These are phyloP conservation scores for Fusarium concolor DNA, from an alignment of 2,329 filamentous ascomycete species.

Conservation along the genomic window DNA sequence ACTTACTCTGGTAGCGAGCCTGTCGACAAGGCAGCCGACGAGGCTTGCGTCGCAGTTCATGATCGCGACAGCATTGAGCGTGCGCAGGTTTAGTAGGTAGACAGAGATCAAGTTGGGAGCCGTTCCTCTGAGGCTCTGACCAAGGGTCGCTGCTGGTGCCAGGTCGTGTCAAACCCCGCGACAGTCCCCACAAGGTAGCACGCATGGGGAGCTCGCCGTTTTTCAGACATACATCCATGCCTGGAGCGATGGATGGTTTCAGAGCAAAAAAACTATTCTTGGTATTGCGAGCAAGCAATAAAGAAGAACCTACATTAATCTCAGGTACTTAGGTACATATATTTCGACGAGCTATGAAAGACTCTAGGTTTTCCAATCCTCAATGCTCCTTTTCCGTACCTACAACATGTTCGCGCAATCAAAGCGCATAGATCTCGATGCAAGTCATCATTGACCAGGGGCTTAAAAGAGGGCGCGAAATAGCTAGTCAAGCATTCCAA, in stretches of 20 bases:
- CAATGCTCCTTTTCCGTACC: too few relatives aligned
- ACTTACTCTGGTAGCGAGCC: constrained; percentile 70
- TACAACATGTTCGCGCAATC: not conserved
- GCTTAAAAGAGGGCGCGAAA: not conserved
- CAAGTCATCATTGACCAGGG: not conserved
- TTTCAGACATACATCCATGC: constrained; percentile 17
- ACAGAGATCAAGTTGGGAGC: constrained; percentile 27
- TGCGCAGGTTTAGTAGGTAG: constrained; percentile 10
- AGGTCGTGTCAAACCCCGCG: constrained; percentile 39
- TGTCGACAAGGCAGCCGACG: constrained; percentile 71
- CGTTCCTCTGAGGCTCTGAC: constrained; percentile 5
- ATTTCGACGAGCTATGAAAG: not conserved
- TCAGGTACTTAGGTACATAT: not conserved
- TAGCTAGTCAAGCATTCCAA: not conserved
- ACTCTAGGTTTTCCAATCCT: not conserved
- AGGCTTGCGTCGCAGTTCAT: constrained; percentile 72
- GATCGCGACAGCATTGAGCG: constrained; percentile 42
- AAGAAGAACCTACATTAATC: not conserved
- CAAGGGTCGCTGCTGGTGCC: constrained; percentile 26
- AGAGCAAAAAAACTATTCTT: not conserved
- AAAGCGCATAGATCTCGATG: not conserved
- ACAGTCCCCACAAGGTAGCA: constrained; percentile 35
- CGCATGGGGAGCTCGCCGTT: constrained; percentile 17
- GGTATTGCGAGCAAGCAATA: not conserved
- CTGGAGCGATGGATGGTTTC: not conserved